phyloP scores from a whole-genome alignment of 208 protist species.

The Endotrypanum monterogeii region DNA sequence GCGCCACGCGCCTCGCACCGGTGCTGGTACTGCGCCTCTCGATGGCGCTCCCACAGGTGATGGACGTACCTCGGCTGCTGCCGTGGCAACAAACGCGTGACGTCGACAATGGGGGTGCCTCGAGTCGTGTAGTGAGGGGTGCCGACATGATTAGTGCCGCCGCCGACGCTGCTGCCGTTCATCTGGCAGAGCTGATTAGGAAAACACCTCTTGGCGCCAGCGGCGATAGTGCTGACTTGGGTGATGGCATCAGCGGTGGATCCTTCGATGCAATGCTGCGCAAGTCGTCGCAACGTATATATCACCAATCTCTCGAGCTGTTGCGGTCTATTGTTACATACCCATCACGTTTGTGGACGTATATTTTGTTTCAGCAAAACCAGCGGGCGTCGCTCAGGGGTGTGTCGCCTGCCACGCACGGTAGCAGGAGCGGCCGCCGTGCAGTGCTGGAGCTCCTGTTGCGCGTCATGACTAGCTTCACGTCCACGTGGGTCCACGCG shows the following conservation, averaged over 20 bases:
- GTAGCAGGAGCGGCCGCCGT: neutral
- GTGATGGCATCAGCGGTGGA: neutral
- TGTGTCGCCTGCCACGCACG: neutral
- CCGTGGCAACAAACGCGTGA: conserved; percentile 18
- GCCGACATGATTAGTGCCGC: neutral
- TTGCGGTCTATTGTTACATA: conserved; percentile 19
- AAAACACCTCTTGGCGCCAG: conserved; percentile 12
- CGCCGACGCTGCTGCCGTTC: conserved; percentile 21
- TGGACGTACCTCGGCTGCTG: conserved; percentile 31
- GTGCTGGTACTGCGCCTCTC: conserved; percentile 22
- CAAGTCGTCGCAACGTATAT: conserved; percentile 1
- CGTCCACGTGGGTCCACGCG: conserved; percentile 31
- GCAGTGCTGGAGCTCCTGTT: conserved; percentile 14
- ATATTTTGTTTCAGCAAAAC: conserved; percentile 18
- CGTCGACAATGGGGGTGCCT: neutral
- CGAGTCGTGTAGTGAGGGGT: neutral
- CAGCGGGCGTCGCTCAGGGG: conserved; percentile 9
- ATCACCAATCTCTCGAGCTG: conserved; percentile 8
- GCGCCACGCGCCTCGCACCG: conserved; percentile 23
- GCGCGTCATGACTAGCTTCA: conserved; percentile 30
- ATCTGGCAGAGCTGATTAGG: conserved; percentile 22
- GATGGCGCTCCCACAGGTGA: conserved; percentile 27
- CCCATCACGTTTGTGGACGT: conserved; percentile 21
- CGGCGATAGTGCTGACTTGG: neutral
- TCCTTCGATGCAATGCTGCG: conserved; percentile 2